A percentile compares a stretch with the other conserved stretches of the same genome.
phyloP scores from a whole-genome alignment of 1,139 yeast species.

The Suhomyces atakaporum region DNA sequence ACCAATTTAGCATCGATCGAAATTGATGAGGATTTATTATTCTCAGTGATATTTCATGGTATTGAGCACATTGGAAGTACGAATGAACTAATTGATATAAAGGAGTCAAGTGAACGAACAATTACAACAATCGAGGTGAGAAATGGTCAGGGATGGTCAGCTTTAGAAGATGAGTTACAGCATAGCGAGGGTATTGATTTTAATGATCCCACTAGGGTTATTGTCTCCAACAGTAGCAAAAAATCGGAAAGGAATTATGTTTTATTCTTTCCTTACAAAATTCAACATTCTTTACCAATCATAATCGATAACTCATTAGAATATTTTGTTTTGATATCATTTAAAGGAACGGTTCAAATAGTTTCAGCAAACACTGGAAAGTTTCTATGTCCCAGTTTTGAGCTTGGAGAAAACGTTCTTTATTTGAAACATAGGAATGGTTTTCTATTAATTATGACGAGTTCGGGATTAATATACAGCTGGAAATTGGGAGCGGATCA shows the following conservation, averaged over 20 bases:
- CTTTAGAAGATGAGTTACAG: constrained; percentile 31
- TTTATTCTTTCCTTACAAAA: constrained; percentile 43
- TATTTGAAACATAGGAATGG: constrained; percentile 53
- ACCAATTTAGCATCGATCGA: constrained; percentile 32
- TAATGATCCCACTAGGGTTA: constrained; percentile 48
- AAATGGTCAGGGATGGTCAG: constrained; percentile 47
- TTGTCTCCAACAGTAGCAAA: constrained; percentile 30
- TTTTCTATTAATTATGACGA: constrained; percentile 57
- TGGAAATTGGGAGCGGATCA: constrained; percentile 41
- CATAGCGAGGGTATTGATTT: constrained; percentile 37
- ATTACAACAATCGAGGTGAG: constrained; percentile 40
- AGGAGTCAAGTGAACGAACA: constrained; percentile 5
- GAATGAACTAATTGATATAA: constrained; percentile 11
- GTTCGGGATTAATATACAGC: constrained; percentile 48
- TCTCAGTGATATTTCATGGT: constrained; percentile 38
- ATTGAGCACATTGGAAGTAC: constrained; percentile 24
- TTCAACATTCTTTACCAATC: constrained; percentile 45
- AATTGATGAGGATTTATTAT: constrained; percentile 42
- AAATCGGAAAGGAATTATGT: constrained; percentile 23
- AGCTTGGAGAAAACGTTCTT: constrained; percentile 59
- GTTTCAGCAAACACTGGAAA: constrained; percentile 65
- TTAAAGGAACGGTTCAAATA: constrained; percentile 69
- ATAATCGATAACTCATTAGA: constrained; percentile 28
- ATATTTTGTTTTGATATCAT: constrained; percentile 64
- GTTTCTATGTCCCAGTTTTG: constrained; percentile 50